phyloP scores from a whole-genome alignment of 2,329 filamentous ascomycete species.

The Penicillium thymicola region DNA sequence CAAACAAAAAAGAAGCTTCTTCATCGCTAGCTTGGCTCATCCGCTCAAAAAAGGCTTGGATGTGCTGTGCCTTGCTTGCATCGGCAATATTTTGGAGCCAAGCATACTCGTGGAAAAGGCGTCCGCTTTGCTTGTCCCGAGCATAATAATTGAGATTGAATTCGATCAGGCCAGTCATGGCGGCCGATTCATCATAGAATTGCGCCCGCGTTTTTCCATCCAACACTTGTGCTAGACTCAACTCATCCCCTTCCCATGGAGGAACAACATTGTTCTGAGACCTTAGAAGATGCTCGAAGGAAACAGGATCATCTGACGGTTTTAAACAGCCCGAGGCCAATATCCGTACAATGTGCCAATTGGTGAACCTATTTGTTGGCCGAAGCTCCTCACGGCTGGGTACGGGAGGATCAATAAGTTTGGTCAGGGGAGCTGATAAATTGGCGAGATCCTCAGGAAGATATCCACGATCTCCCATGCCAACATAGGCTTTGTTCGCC shows the following conservation, averaged over 20 bases:
- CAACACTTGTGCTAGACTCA: conserved; percentile 19
- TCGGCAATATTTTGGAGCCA: conserved; percentile 36
- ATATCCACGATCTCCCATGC: conserved; percentile 35
- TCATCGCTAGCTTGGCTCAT: conserved; percentile 13
- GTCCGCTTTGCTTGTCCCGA: conserved; percentile 22
- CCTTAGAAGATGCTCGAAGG: conserved; percentile 43
- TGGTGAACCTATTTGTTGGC: conserved; percentile 31
- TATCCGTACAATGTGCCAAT: conserved; percentile 48
- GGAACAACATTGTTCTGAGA: conserved; percentile 28
- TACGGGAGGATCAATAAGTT: conserved; percentile 15
- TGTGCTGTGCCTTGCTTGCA: conserved; percentile 35
- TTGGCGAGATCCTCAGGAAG: conserved; percentile 30
- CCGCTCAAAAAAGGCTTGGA: conserved; percentile 30
- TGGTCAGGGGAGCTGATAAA: conserved; percentile 20
- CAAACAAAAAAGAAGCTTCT: conserved; percentile 15
- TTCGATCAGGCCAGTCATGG: conserved; percentile 34
- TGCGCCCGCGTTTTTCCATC: conserved; percentile 24
- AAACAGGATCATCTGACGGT: conserved; percentile 44
- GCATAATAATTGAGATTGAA: conserved; percentile 31
- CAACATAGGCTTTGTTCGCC: conserved; percentile 45
- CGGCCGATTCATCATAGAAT: conserved; percentile 35
- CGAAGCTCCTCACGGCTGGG: conserved; percentile 24
- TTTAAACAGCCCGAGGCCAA: conserved; percentile 49
- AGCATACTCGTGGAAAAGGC: conserved; percentile 30
- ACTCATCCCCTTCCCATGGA: conserved; percentile 30